Evolutionary conservation across 352 stramenopile genomes (phyloP).

Genomic region (Heterotrichella gracilis): DNA sequence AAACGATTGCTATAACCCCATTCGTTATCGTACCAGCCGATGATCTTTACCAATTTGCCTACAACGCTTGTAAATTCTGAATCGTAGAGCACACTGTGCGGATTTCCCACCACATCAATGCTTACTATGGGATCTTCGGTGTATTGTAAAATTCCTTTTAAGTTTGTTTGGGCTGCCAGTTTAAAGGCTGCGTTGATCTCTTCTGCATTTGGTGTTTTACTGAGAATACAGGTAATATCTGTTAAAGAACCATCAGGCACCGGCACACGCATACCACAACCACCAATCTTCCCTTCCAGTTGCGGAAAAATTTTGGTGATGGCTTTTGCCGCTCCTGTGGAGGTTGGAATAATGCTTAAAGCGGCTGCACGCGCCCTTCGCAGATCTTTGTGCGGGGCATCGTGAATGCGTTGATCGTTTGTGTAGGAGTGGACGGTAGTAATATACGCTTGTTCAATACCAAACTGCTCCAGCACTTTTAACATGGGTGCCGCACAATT

Average conservation of each 20-base stretch:
- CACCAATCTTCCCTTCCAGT: slow-evolving; percentile 52
- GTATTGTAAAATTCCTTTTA: slow-evolving; percentile 57
- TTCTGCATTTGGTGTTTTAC: slow-evolving; percentile 44
- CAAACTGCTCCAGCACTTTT: slow-evolving; percentile 91
- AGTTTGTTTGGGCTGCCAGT: slow-evolving; percentile 36
- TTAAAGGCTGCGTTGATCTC: slow-evolving; percentile 54
- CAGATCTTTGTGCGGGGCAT: slow-evolving; percentile 70
- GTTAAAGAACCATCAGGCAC: slow-evolving; percentile 63
- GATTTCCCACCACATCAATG: slow-evolving; percentile 46
- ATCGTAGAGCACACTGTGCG: slow-evolving; percentile 58
- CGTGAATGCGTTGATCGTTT: slow-evolving; percentile 57
- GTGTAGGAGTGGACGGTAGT: slow-evolving; percentile 89
- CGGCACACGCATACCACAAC: slow-evolving; percentile 63
- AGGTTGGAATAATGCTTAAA: slow-evolving; percentile 52
- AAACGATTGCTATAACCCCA: slow-evolving; percentile 85
- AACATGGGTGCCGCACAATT: slow-evolving; percentile 74
- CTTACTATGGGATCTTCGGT: slow-evolving; percentile 54
- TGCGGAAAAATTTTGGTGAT: slow-evolving; percentile 83
- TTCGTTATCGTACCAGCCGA: slow-evolving; percentile 98
- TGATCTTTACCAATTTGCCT: slow-evolving; percentile 45
- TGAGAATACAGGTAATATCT: slow-evolving; percentile 46
- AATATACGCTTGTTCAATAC: slow-evolving; percentile 84
- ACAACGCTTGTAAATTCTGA: not conserved
- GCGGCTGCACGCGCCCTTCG: slow-evolving; percentile 47
- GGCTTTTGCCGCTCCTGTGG: slow-evolving; percentile 73